Evolutionary conservation across 2,329 filamentous ascomycete genomes (phyloP).

Genomic region (Microascus cirrosus): DNA sequence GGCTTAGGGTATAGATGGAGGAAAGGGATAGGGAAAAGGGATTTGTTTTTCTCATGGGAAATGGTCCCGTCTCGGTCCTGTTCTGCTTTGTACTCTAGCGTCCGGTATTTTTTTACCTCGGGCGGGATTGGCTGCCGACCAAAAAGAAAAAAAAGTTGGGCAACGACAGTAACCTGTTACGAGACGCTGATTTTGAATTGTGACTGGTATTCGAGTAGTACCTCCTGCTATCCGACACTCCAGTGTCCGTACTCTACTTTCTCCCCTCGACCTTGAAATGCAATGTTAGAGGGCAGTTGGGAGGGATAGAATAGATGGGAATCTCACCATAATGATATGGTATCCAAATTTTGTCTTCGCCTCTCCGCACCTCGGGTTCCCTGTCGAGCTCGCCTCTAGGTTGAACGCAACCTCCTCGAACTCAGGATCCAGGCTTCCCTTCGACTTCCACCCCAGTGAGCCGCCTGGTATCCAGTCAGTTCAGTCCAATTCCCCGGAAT

Average conservation of each 20-base stretch:
- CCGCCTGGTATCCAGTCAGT: slow-evolving; percentile 39
- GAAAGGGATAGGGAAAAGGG: not conserved
- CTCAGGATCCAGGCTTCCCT: slow-evolving; percentile 52
- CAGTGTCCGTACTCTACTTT: slow-evolving; percentile 15
- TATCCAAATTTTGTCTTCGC: slow-evolving; percentile 68
- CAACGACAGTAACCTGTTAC: not conserved
- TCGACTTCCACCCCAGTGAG: slow-evolving; percentile 60
- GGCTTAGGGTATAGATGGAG: slow-evolving; percentile 24
- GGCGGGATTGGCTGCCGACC: slow-evolving; percentile 21
- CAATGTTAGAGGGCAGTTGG: not conserved
- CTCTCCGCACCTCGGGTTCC: slow-evolving; percentile 54
- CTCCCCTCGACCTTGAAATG: slow-evolving; percentile 25
- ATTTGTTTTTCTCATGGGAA: slow-evolving; percentile 12
- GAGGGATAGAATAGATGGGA: not conserved
- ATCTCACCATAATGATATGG: slow-evolving; percentile 64
- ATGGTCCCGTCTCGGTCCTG: slow-evolving; percentile 10
- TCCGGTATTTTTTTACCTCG: slow-evolving; percentile 29
- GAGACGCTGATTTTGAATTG: not conserved
- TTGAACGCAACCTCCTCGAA: slow-evolving; percentile 66
- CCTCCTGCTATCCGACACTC: not conserved
- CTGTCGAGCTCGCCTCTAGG: slow-evolving; percentile 54
- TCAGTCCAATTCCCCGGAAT: not conserved
- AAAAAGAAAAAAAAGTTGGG: slow-evolving; percentile 19
- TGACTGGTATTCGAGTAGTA: slow-evolving; percentile 1
- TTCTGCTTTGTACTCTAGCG: slow-evolving; percentile 29